Evolutionary conservation across 257 asterid genomes (phyloP), one percentile per base, ranked within the genome.

Genomic region (Solanum chmielewskii): DNA sequence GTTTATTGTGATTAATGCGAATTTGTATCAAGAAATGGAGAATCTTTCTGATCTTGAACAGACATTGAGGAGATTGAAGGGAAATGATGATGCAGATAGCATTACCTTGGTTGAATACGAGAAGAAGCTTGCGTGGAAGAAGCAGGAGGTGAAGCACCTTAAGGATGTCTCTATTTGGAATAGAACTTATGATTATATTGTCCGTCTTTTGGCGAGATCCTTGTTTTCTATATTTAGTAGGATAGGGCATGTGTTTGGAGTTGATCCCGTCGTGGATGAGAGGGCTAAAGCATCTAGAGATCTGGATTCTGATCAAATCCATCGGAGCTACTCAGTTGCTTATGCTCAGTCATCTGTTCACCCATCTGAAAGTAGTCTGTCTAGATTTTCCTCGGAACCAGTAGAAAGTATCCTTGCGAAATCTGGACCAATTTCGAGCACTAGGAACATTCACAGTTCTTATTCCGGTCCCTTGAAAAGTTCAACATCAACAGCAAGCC

Each of bases 11-110:
- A 47, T 86, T 10, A 96, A 93, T 86, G 91, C 93, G 31, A 93
- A 92, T 88, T 89, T 96, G 89, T 94, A 93, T 87, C 98, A 93
- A 88, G 98, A 94, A 90, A 93, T 95, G 98, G 98, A 94, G 87
- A 88, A 91, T 11, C 97, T 96, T 74, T 95, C 95, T 0, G 99
- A 96, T 87, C 94, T 95, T 71, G 98, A 96, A 49, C 96, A 93
- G 88, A 90, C 94, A 8, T 86, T 93, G 92, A 94, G 90, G 93
- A 93, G 98, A 90, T 88, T 96, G 94, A 94, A 91, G 93, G 90
- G 87, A 21, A 89, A 89, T 87, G 93, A 90, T 85, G 92, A 85
- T 52, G 92, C 89, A 4, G 98, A 93, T 87, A 90, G 94, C 90
- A 91, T 95, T 85, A 93, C 91, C n/a, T 88, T 94, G 91, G 98